A percentile compares a stretch with the other conserved stretches of the same genome.
Evolutionary conservation across 176 grass and related monocot genomes (phyloP).

Genomic region (Secale cereale): DNA sequence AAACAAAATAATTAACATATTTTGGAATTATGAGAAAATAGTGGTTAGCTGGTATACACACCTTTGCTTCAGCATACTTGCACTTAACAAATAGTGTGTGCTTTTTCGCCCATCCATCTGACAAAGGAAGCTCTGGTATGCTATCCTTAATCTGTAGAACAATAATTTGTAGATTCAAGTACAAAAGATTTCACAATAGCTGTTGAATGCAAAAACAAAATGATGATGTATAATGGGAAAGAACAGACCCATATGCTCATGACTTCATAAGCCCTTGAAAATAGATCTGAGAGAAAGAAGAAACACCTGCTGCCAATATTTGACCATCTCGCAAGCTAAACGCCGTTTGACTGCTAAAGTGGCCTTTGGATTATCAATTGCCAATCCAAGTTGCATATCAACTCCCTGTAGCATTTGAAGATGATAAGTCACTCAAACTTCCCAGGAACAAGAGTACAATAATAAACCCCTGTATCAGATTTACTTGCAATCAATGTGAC

Average conservation of each 20-base stretch:
- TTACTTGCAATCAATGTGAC: constrained; percentile 1
- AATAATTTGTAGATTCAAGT: background rate
- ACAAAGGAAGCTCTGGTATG: constrained; percentile 53
- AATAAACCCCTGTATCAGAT: background rate
- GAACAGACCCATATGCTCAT: background rate
- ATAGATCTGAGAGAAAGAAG: background rate
- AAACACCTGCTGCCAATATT: constrained; percentile 81
- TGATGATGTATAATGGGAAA: background rate
- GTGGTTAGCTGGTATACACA: constrained; percentile 11
- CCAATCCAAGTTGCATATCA: constrained; percentile 82
- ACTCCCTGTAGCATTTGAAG: constrained; percentile 46
- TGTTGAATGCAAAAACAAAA: background rate
- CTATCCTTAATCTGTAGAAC: constrained; percentile 65
- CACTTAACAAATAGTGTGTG: constrained; percentile 77
- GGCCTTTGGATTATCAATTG: constrained; percentile 85
- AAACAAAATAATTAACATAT: background rate
- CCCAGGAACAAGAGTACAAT: background rate
- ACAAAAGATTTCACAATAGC: background rate
- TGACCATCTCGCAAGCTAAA: constrained; percentile 82
- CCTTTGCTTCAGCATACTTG: constrained; percentile 86
- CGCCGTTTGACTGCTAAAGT: constrained; percentile 80
- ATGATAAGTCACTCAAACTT: constrained; percentile 9
- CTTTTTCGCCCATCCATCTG: constrained; percentile 67
- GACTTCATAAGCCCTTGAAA: background rate
- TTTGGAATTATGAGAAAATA: background rate